phyloP scores from a whole-genome alignment of 352 stramenopile species.

The Phytopythium montanum region DNA sequence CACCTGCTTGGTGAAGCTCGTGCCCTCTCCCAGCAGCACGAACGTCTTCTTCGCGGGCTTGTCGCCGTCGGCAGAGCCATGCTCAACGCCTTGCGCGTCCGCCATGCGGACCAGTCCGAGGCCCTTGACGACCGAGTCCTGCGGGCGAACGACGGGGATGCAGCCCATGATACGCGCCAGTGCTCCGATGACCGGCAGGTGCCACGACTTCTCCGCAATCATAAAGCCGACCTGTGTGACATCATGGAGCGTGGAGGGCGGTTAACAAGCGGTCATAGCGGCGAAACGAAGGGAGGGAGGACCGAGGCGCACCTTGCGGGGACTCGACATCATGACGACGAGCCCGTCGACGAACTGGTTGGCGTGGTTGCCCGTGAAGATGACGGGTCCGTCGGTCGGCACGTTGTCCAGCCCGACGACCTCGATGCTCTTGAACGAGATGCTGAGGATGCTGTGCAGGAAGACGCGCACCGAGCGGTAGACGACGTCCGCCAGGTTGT shows the following conservation, averaged over 20 bases:
- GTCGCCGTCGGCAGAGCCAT: slow-evolving; percentile 16
- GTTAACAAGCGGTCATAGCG: background rate
- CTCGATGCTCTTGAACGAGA: slow-evolving; percentile 98
- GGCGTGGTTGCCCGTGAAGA: slow-evolving; percentile 97
- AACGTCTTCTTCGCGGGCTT: slow-evolving; percentile 28
- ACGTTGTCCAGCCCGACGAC: slow-evolving; percentile 96
- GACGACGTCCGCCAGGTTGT: slow-evolving; percentile 77
- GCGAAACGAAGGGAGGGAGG: background rate
- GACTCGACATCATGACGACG: slow-evolving; percentile 94
- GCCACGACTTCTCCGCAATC: slow-evolving; percentile 96
- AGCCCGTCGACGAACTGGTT: slow-evolving; percentile 99
- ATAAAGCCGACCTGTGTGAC: slow-evolving; percentile 89
- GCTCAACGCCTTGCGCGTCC: slow-evolving; percentile 18
- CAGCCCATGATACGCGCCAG: slow-evolving; percentile 93
- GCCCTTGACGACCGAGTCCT: slow-evolving; percentile 86
- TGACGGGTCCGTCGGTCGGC: slow-evolving; percentile 93
- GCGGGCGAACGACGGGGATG: slow-evolving; percentile 96
- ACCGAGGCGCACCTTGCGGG: slow-evolving; percentile 69
- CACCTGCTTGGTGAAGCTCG: slow-evolving; percentile 71
- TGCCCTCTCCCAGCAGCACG: slow-evolving; percentile 58
- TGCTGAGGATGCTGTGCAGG: slow-evolving; percentile 96
- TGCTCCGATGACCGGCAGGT: slow-evolving; percentile 92
- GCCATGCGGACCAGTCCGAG: slow-evolving; percentile 65
- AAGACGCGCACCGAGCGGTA: slow-evolving; percentile 89
- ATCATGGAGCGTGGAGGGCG: background rate